Evolutionary conservation across 1,284 basidiomycete genomes (phyloP).

Genomic region (Lentinus polychrous): DNA sequence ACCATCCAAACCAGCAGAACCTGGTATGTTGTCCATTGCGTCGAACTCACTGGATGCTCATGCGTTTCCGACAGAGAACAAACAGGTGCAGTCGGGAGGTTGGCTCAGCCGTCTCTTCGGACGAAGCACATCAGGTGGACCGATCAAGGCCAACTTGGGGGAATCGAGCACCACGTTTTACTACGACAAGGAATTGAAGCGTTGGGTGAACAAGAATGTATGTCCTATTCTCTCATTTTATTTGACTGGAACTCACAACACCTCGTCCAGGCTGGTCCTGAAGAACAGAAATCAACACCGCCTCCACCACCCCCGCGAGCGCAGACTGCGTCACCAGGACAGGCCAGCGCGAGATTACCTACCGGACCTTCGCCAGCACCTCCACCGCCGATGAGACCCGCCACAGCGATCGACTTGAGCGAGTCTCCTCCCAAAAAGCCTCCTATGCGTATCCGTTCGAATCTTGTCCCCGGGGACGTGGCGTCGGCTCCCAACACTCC

Average conservation of each 20-base stretch:
- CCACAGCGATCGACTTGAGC: constrained; percentile 54
- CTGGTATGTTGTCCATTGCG: constrained; percentile 18
- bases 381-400: constrained; percentile 50
- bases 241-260: background rate
- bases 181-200: constrained; percentile 91
- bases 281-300: constrained; percentile 40
- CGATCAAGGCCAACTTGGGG: constrained; percentile 88
- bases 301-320: constrained; percentile 68
- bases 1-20: constrained; percentile 18
- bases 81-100: constrained; percentile 36
- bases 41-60: background rate
- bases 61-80: constrained; percentile 21
- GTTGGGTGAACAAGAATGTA: constrained; percentile 96
- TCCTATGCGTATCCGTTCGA: constrained; percentile 56
- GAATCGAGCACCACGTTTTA: constrained; percentile 83
- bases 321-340: constrained; percentile 74
- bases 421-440: constrained; percentile 42
- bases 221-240: constrained; percentile 15
- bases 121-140: constrained; percentile 49
- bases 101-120: constrained; percentile 83
- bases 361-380: constrained; percentile 21
- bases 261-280: constrained; percentile 42
- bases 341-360: constrained; percentile 23
- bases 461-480: constrained; percentile 47
- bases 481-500: constrained; percentile 22